phyloP scores from a whole-genome alignment of 306 rosid genomes.

The Carpinus fangiana region DNA sequence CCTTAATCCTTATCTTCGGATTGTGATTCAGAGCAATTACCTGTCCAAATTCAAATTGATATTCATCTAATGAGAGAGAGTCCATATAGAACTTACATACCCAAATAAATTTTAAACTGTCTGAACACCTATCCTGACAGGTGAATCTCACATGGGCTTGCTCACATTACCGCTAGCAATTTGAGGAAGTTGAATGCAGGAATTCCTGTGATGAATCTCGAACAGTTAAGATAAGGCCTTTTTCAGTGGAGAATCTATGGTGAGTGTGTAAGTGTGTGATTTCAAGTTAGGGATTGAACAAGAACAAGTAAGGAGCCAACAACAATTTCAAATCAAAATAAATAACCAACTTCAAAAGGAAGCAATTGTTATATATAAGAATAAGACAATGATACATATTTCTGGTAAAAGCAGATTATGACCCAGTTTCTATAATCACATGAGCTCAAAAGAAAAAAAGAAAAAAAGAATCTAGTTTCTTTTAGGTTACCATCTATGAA shows the following conservation, averaged over 20 bases:
- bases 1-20: too few relatives aligned
- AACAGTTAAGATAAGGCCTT: background rate
- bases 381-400: constrained; percentile 21
- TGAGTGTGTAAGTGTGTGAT: too few relatives aligned
- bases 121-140: too few relatives aligned
- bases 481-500: constrained; percentile 23
- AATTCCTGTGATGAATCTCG: background rate
- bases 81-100: too few relatives aligned
- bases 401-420: constrained; percentile 16
- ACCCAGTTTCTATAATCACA: constrained; percentile 18
- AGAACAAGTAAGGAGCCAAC: background rate
- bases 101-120: too few relatives aligned
- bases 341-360: constrained; percentile 27
- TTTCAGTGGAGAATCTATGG: background rate
- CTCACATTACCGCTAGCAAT: too few relatives aligned
- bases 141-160: too few relatives aligned
- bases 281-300: too few relatives aligned
- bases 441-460: constrained; percentile 1
- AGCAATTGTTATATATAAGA: constrained; percentile 32
- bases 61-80: too few relatives aligned
- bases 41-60: too few relatives aligned
- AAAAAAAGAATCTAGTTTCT: constrained; percentile 12
- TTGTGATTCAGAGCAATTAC: too few relatives aligned
- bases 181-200: background rate
- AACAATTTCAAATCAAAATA: constrained; percentile 21